Evolutionary conservation across 139 green algal species (phyloP).

Genomic region (Gonium pectorale): DNA sequence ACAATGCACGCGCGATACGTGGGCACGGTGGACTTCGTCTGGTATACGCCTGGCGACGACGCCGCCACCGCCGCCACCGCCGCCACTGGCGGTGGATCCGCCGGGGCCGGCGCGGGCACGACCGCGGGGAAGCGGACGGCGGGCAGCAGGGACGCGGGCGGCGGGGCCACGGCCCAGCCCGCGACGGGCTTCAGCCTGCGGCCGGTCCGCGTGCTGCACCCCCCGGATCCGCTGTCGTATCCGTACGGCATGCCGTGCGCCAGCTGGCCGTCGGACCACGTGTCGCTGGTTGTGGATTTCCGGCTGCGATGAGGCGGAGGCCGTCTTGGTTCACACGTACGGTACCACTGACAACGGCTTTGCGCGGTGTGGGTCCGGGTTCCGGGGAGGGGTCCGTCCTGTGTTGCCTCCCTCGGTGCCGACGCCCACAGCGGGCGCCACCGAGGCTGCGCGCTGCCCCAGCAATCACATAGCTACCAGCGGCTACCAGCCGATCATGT

Average conservation of each 20-base stretch:
- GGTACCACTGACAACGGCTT: too few species aligned
- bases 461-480: too few species aligned
- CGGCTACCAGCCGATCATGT: too few species aligned
- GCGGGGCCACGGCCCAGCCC: not conserved
- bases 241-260: constrained; percentile 45
- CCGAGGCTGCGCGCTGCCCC: too few species aligned
- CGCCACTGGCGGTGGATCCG: not conserved
- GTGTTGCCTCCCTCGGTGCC: too few species aligned
- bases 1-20: constrained; percentile 42
- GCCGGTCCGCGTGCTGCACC: constrained; percentile 45
- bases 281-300: constrained; percentile 54
- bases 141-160: not conserved
- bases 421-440: too few species aligned
- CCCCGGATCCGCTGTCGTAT: constrained; percentile 26
- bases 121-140: not conserved
- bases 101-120: too few species aligned
- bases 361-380: too few species aligned
- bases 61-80: too few species aligned
- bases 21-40: constrained; percentile 67
- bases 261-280: constrained; percentile 52
- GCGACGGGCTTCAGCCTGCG: not conserved
- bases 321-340: too few species aligned
- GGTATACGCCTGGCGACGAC: constrained; percentile 10
- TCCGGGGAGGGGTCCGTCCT: too few species aligned
- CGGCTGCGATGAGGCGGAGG: constrained; percentile 3